Conservation (phyloP, 2,329 filamentous ascomycete species). For the Talaromyces sp. region DNA sequence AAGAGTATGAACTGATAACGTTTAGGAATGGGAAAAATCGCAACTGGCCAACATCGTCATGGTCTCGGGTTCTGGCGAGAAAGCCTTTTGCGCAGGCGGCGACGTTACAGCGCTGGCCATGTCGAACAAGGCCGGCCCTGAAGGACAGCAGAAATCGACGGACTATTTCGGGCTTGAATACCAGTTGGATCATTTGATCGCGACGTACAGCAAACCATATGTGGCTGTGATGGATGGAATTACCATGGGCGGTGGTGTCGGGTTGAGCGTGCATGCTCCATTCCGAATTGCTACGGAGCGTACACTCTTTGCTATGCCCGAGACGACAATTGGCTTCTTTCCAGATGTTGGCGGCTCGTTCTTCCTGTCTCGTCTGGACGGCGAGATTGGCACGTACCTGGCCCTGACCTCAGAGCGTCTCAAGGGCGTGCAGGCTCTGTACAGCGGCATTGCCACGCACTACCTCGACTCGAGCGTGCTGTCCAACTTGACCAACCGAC, state of each 20-base stretch:
- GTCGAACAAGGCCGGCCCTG: slow-evolving; percentile 60
- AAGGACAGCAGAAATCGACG: slow-evolving; percentile 67
- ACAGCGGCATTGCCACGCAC: slow-evolving; percentile 88
- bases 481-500: slow-evolving; percentile 70
- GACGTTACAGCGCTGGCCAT: slow-evolving; percentile 76
- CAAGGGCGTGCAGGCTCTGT: slow-evolving; percentile 78
- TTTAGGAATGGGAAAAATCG: slow-evolving; percentile 83
- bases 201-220: slow-evolving; percentile 88
- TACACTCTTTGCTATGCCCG: slow-evolving; percentile 96
- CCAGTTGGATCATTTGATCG: slow-evolving; percentile 89
- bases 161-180: slow-evolving; percentile 96
- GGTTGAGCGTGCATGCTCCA: slow-evolving; percentile 87
- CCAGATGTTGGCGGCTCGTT: slow-evolving; percentile 96
- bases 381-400: slow-evolving; percentile 81
- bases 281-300: slow-evolving; percentile 95
- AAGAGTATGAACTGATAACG: neutral
- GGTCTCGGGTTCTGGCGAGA: slow-evolving; percentile 80
- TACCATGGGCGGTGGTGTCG: slow-evolving; percentile 97
- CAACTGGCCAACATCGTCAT: slow-evolving; percentile 88
- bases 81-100: slow-evolving; percentile 87
- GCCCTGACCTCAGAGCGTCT: slow-evolving; percentile 83
- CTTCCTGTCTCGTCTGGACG: slow-evolving; percentile 86
- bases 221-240: slow-evolving; percentile 95
- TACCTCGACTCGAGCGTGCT: slow-evolving; percentile 90
- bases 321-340: slow-evolving; percentile 98